These are phyloP conservation scores for Yarrowia osloensis DNA, from an alignment of 805 yeast species.

Conservation along the genomic window DNA sequence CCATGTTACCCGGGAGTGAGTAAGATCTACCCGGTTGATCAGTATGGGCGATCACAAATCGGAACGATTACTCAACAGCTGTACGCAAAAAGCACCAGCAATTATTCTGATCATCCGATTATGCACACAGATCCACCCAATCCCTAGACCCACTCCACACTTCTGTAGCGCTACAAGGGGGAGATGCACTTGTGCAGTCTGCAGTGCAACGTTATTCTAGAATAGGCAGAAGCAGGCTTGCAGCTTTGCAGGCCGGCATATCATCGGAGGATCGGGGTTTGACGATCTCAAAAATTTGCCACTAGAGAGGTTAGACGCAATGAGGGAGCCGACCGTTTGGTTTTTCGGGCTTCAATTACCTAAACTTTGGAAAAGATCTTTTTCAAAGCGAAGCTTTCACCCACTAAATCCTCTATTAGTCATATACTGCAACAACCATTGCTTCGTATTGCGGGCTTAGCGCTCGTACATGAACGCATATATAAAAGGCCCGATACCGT, in stretches of 20 bases:
- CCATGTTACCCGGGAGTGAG: not conserved
- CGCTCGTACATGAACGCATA: not conserved
- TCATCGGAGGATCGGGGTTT: conserved; percentile 19
- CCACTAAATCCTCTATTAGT: too few relatives aligned
- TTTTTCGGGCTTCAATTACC: not conserved
- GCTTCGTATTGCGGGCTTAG: not conserved
- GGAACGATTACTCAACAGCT: not conserved
- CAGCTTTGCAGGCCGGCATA: conserved; percentile 6
- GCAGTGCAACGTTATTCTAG: not conserved
- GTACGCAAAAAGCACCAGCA: not conserved
- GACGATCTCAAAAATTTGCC: not conserved
- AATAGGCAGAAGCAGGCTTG: conserved; percentile 2
- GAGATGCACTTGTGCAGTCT: not conserved
- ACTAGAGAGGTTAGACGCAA: not conserved
- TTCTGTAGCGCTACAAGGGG: conserved; percentile 2
- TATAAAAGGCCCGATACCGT: not conserved
- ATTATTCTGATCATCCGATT: not conserved
- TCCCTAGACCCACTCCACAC: conserved; percentile 16
- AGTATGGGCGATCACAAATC: not conserved
- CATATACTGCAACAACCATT: not conserved
- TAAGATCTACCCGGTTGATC: not conserved
- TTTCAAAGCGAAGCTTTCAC: not conserved
- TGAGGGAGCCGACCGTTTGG: not conserved
- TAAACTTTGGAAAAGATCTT: too few relatives aligned
- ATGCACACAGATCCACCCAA: conserved; percentile 12